Conservation (phyloP, 371 early-diverging fungal genomes). For the Mortierella sp. region DNA sequence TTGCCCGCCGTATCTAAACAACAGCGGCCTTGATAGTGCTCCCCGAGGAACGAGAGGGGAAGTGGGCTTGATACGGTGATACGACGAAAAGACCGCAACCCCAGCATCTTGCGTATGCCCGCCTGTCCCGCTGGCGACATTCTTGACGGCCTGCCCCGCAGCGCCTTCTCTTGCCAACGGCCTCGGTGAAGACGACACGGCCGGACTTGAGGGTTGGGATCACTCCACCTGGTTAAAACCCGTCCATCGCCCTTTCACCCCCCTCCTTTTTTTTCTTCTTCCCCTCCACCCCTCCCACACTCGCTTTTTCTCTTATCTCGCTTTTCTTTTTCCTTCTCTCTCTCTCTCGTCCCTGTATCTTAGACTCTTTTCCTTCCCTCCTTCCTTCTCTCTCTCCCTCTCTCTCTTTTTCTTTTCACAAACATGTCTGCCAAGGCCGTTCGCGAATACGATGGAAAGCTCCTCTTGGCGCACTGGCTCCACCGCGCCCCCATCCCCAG, state of each 20-base stretch:
- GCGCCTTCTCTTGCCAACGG: no score
- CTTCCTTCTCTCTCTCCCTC: not conserved
- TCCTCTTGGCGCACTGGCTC: conserved; percentile 89
- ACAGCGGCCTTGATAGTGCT: no score
- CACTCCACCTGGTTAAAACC: no score
- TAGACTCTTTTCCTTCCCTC: not conserved
- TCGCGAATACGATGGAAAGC: conserved; percentile 97
- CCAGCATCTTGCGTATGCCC: conserved; percentile 3
- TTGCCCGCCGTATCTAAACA: no score
- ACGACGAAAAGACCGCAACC: not conserved
- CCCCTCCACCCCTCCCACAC: not conserved
- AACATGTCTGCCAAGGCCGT: conserved; percentile 95
- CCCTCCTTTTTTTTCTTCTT: not conserved
- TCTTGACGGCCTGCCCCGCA: no score
- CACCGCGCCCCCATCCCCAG: conserved; percentile 70
- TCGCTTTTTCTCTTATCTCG: not conserved
- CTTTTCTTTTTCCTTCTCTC: not conserved
- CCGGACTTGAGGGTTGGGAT: not conserved
- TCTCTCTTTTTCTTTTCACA: not conserved
- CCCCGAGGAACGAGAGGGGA: not conserved
- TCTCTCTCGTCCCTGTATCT: not conserved
- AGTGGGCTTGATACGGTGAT: not conserved
- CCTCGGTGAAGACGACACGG: no score
- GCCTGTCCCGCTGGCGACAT: no score
- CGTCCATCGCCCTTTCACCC: not conserved